Percentiles rank a stretch among this genome's conserved stretches.
Conservation (phyloP, 116 monocot genomes). For the Trichopus zeylanicus region DNA sequence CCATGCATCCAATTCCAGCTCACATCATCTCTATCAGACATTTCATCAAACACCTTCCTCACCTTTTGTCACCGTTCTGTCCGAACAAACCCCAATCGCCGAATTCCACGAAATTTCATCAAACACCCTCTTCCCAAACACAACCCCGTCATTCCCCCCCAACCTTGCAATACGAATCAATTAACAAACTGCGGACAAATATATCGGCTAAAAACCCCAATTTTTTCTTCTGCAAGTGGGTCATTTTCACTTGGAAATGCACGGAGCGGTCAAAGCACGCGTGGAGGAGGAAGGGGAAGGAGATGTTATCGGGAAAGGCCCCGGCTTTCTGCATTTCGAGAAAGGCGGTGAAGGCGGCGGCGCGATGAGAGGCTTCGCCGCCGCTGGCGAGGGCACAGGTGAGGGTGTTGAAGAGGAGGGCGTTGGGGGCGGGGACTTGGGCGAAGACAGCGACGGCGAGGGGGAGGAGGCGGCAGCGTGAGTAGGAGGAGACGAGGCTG, state of each 20-base stretch:
- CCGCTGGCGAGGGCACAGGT: constrained; percentile 50
- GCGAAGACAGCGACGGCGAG: constrained; percentile 35
- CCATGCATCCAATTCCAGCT: constrained; percentile 69
- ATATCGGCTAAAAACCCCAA: constrained; percentile 42
- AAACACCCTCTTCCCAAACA: constrained; percentile 38
- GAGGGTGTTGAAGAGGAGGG: constrained; percentile 61
- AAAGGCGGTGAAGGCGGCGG: constrained; percentile 36
- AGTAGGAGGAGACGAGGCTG: constrained; percentile 71
- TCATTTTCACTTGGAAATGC: constrained; percentile 24
- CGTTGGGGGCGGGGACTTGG: constrained; percentile 34
- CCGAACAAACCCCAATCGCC: constrained; percentile 40
- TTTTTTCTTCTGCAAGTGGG: constrained; percentile 57
- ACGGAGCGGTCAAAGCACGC: constrained; percentile 17
- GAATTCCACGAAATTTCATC: constrained; percentile 74
- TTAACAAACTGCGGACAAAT: constrained; percentile 64
- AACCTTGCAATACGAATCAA: constrained; percentile 47
- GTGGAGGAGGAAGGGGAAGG: constrained; percentile 65
- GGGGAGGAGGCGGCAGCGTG: constrained; percentile 28
- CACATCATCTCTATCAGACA: constrained; percentile 56
- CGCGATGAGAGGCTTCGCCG: constrained; percentile 13
- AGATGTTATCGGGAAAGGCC: constrained; percentile 48
- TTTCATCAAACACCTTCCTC: constrained; percentile 53
- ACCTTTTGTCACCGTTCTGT: constrained; percentile 30
- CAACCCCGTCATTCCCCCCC: constrained; percentile 11
- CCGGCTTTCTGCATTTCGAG: constrained; percentile 25